Conservation (phyloP, 331 rosid genomes). For the Quercus phellos region DNA sequence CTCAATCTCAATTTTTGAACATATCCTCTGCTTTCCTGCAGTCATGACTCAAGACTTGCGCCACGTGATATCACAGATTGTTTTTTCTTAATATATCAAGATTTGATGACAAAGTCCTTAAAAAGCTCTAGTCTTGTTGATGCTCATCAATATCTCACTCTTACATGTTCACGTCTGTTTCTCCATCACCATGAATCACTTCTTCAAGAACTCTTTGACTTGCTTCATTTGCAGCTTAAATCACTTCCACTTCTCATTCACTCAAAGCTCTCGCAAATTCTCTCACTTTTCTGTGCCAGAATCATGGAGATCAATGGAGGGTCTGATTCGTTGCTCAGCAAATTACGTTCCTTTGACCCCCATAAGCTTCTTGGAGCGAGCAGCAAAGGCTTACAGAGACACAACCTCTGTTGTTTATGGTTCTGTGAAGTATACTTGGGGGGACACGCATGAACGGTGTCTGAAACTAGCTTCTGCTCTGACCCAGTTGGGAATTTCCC, state of each 20-base stretch:
- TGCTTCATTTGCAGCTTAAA: constrained; percentile 13
- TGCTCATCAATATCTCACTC: too few relatives aligned
- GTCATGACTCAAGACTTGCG: too few relatives aligned
- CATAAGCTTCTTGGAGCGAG: constrained; percentile 63
- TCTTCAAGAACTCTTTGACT: constrained; percentile 22
- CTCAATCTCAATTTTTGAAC: too few relatives aligned
- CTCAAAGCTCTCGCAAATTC: background rate
- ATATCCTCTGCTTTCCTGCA: too few relatives aligned
- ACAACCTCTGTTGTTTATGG: constrained; percentile 62
- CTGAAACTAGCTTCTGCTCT: constrained; percentile 67
- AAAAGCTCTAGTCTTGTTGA: too few relatives aligned
- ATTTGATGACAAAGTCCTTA: too few relatives aligned
- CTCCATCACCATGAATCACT: constrained; percentile 26
- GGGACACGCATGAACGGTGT: constrained; percentile 60
- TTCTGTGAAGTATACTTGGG: constrained; percentile 49
- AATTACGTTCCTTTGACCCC: constrained; percentile 70
- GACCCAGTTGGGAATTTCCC: constrained; percentile 56
- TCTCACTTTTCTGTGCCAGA: constrained; percentile 27
- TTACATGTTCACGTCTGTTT: background rate
- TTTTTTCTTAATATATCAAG: too few relatives aligned
- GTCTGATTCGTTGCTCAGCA: constrained; percentile 55
- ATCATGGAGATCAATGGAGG: constrained; percentile 61
- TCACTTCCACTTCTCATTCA: background rate
- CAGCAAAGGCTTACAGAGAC: constrained; percentile 54
- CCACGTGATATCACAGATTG: too few relatives aligned